Evolutionary conservation across 345 rosid genomes (phyloP).

Genomic region (Gynandropsis gynandra): DNA sequence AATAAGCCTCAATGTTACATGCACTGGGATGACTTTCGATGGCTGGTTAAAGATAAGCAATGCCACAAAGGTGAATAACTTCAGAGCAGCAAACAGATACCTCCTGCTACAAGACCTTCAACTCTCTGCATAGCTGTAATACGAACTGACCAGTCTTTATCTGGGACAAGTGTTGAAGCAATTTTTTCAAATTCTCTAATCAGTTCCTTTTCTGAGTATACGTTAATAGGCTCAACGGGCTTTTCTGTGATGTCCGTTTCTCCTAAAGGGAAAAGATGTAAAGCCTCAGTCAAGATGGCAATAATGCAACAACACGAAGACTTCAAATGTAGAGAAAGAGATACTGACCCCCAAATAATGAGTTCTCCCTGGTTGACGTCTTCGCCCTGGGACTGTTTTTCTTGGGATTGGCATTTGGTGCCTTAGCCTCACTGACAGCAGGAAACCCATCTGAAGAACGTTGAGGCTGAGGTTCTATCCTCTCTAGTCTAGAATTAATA

Average conservation of each 20-base stretch:
- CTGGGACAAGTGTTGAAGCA: slow-evolving; percentile 83
- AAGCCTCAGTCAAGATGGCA: slow-evolving; percentile 9
- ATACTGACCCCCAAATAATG: slow-evolving; percentile 83
- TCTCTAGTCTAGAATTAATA: slow-evolving; percentile 92
- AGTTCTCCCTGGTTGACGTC: slow-evolving; percentile 65
- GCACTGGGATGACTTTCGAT: too few species aligned
- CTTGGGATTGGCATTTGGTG: slow-evolving; percentile 50
- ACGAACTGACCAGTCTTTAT: slow-evolving; percentile 98
- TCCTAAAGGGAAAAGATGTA: slow-evolving; percentile 38
- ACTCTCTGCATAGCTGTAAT: slow-evolving; percentile 97
- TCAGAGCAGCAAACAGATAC: slow-evolving; percentile 26
- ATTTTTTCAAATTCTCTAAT: slow-evolving; percentile 89
- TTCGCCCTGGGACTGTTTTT: slow-evolving; percentile 86
- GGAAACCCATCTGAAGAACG: slow-evolving; percentile 61
- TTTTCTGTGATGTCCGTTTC: slow-evolving; percentile 74
- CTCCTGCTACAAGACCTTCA: slow-evolving; percentile 96
- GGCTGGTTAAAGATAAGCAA: background rate
- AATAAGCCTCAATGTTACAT: too few species aligned
- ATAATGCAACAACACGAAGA: slow-evolving; percentile 6
- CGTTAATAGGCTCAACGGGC: slow-evolving; percentile 71
- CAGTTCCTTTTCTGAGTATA: slow-evolving; percentile 95
- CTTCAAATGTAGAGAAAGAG: slow-evolving; percentile 3
- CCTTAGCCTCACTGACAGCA: slow-evolving; percentile 54
- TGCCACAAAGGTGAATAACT: slow-evolving; percentile 10
- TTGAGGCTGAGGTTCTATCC: slow-evolving; percentile 60